Base-by-base conservation (phyloP, 345 rosid species). In the Orychophragmus violaceus region DNA sequence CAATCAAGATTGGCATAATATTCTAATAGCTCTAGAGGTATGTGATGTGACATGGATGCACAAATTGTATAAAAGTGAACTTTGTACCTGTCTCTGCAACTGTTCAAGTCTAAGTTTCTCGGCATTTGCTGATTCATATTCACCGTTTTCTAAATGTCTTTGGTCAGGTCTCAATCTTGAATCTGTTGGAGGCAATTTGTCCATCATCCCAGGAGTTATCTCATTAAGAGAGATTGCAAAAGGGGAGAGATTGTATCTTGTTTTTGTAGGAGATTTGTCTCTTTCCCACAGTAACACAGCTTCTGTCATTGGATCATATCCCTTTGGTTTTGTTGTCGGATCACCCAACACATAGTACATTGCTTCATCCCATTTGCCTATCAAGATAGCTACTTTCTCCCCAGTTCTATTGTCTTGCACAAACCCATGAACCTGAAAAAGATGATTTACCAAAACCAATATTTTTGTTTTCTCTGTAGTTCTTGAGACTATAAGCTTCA, bases 281-380 rank as follows among this genome's bases (percentile, higher is more conserved):
- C 97, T 85, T 76, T 87, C 95, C 99, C 99, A 95, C 35, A 95
- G 82, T 82, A 91, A 75, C 59, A 87, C 85, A 16, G 96, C 97
- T 82, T 95, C 97, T 4, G 87, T 77, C 99, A 87, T 91, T 64
- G 96, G 97, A 75, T 95, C 99, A 74, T 91, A 95, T 11, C 94
- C 97, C 70, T 89, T 90, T 9, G 97, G 99, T 63, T 94, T 95
- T 41, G 82, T 79, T 1, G 87, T 84, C 45, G 90, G 95, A 82
- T 91, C 96, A 56, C 97, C 97, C 60, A 85, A 66, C 21, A 88
- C 97, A 66, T 90, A 88, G 83, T 94, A 94, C 89, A 94, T 81
- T 35, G 96, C 99, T 71, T 83, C 99, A 60, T 95, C 99, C 99
- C 99, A 95, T 84, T 95, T 95, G 5, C 99, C 97, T 50, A 95